Conservation (phyloP, 169 alveolate species). For the Theileria parva region DNA sequence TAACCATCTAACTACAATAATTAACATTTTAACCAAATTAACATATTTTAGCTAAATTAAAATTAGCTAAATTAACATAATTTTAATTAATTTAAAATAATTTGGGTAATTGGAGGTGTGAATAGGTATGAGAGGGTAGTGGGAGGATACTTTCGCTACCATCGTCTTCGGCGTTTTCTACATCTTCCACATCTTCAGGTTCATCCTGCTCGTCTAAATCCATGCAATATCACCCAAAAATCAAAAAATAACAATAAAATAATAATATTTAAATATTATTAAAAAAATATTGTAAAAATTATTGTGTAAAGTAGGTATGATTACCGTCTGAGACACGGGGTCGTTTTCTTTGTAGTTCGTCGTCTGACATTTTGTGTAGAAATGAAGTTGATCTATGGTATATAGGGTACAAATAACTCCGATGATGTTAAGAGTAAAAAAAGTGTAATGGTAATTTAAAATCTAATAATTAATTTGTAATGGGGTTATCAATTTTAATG, state of each 20-base stretch:
- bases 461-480: not conserved
- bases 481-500: not conserved
- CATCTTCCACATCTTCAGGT: conserved; percentile 19
- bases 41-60: too few species aligned
- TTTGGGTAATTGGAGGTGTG: too few species aligned
- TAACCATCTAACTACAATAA: too few species aligned
- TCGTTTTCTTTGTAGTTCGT: conserved; percentile 25
- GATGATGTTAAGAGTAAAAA: not conserved
- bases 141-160: not conserved
- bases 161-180: conserved; percentile 9
- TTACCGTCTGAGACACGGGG: conserved; percentile 42
- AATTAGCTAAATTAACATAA: too few species aligned
- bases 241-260: too few species aligned
- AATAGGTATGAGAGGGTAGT: too few species aligned
- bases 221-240: too few species aligned
- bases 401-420: not conserved
- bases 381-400: not conserved
- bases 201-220: not conserved
- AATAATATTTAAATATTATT: too few species aligned
- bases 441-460: not conserved
- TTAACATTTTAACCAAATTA: too few species aligned
- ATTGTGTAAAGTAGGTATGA: not conserved
- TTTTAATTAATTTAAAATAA: too few species aligned
- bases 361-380: conserved; percentile 24
- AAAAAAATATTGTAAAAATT: not conserved